Base-by-base conservation (phyloP, 2,329 filamentous ascomycete species). In the Fusarium camptoceras region DNA sequence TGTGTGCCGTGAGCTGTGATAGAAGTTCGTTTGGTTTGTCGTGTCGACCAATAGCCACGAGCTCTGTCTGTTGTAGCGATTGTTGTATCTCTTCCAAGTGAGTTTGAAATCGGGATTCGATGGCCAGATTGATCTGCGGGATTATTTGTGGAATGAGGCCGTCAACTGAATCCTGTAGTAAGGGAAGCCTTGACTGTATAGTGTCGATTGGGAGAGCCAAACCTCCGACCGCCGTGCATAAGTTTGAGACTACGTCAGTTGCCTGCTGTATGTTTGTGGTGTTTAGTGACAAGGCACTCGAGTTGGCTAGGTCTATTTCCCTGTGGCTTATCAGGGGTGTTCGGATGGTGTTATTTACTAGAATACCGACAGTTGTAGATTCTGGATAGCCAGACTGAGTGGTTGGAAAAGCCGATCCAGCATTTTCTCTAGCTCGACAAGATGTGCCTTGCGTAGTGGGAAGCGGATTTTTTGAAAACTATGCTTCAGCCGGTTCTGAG, bases 261-360 rank as follows among this genome's bases (percentile, higher is more conserved):
- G 30, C 20, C n/a, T 44, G n/a, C 2, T 59, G 49, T 9, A 20
- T 2, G 1, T 22, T 25, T 0, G 10, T 18, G 8, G 14, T 41
- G 3, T 20, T 28, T 5, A 18, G 25, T 4, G 7, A 3, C 16
- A 59, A 7, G 6, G 16, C 7, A 8, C 14, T 8, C 1, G 49
- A 46, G 0, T 16, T 46, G 3, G 16, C 9, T 1, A 44, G 9
- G 6, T 59, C n/a, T 8, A 55, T 39, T n/a, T 55, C 41, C 15
- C 56, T 57, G 11, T 11, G 5, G 4, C 15, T 12, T 8, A 4
- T 58, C n/a, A 58, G 55, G 8, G 14, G 25, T 1, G 1, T 7
- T 9, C 3, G 4, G 3, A 9, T 1, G 4, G n/a, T 6, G 10
- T 7, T 4, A 18, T 12, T 8, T 6, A 8, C 3, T 5, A 2